Conservation (phyloP, 495 filamentous ascomycete species). For the Delitschia confertaspora region DNA sequence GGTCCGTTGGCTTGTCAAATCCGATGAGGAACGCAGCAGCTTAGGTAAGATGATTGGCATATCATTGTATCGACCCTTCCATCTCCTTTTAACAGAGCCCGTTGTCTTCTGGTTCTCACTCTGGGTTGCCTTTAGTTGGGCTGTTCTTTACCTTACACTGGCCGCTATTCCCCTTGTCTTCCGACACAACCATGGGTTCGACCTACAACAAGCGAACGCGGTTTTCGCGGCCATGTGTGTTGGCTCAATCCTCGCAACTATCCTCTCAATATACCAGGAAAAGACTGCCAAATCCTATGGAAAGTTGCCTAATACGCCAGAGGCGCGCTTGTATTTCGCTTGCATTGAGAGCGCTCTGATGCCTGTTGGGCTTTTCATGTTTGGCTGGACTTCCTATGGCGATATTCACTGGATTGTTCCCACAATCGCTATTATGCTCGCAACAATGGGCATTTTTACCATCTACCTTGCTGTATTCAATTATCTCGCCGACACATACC, state of each 20-base stretch:
- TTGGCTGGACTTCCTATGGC: constrained; percentile 62
- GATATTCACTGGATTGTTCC: constrained; percentile 72
- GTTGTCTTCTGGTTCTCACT: constrained; percentile 93
- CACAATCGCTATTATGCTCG: constrained; percentile 56
- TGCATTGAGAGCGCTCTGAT: constrained; percentile 62
- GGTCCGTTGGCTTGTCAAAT: constrained; percentile 76
- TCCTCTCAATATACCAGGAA: constrained; percentile 69
- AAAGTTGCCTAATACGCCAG: constrained; percentile 50
- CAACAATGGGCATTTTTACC: constrained; percentile 81
- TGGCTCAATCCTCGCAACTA: constrained; percentile 58
- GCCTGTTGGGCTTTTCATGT: constrained; percentile 75
- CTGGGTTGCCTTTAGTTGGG: constrained; percentile 89
- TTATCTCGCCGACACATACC: constrained; percentile 87
- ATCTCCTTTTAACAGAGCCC: constrained; percentile 79
- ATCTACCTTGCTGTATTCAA: constrained; percentile 91
- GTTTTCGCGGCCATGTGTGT: constrained; percentile 70
- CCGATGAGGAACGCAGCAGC: constrained; percentile 69
- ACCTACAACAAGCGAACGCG: constrained; percentile 54
- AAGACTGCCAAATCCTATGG: constrained; percentile 38
- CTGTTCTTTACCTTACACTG: constrained; percentile 77
- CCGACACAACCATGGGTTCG: constrained; percentile 58
- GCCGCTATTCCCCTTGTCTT: constrained; percentile 73
- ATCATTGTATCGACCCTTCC: constrained; percentile 72
- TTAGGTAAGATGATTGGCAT: constrained; percentile 63
- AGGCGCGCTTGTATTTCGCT: constrained; percentile 74